Evolutionary conservation across 2,329 filamentous ascomycete species (phyloP).

Genomic region (Monilinia laxa): DNA sequence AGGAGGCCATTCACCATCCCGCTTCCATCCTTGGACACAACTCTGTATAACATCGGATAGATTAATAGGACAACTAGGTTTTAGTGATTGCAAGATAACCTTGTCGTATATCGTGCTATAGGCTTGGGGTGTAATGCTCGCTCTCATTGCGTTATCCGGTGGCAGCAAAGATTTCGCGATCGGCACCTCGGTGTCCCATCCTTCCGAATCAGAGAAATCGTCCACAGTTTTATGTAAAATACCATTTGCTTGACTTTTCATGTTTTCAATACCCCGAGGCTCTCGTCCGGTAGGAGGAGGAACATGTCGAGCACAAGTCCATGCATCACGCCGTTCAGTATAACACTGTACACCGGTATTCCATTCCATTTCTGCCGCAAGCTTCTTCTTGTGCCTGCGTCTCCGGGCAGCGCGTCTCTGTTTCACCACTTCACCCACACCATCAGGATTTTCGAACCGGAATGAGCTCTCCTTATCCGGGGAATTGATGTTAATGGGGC

Average conservation of each 20-base stretch:
- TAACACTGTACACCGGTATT: conserved; percentile 84
- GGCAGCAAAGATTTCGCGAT: conserved; percentile 72
- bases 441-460: conserved; percentile 45
- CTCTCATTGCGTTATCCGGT: conserved; percentile 70
- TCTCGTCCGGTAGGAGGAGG: conserved; percentile 43
- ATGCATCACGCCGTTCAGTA: conserved; percentile 72
- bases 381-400: conserved; percentile 47
- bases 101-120: conserved; percentile 89
- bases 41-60: conserved; percentile 75
- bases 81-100: conserved; percentile 74
- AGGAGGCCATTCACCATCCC: conserved; percentile 90
- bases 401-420: conserved; percentile 40
- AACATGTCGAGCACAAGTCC: conserved; percentile 73
- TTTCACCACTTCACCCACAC: conserved; percentile 39
- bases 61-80: conserved; percentile 86
- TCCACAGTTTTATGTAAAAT: conserved; percentile 32
- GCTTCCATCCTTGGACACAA: conserved; percentile 88
- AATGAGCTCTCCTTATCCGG: conserved; percentile 38
- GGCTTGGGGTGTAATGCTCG: conserved; percentile 68
- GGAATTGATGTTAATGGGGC: conserved; percentile 25
- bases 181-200: conserved; percentile 52
- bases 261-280: conserved; percentile 32
- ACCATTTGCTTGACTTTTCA: conserved; percentile 36
- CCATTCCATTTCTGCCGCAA: conserved; percentile 68
- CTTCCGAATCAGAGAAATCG: conserved; percentile 30